Evolutionary conservation across 2,329 filamentous ascomycete genomes (phyloP).

Genomic region (Pseudogymnoascus sp.): DNA sequence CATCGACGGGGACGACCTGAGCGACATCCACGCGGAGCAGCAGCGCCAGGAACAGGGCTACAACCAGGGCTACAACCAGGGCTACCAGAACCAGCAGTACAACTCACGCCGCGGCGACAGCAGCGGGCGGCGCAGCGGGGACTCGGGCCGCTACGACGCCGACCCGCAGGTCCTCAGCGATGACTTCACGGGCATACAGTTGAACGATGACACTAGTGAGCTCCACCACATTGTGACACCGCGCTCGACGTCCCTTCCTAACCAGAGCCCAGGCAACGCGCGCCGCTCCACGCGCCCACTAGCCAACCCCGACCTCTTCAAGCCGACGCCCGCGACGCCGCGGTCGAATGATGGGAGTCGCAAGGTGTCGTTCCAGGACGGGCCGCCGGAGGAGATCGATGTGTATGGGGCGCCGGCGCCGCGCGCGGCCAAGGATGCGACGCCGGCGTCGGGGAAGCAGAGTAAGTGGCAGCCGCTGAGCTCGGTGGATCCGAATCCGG

Average conservation of each 20-base stretch:
- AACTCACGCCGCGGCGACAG: constrained; percentile 49
- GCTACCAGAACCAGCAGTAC: constrained; percentile 29
- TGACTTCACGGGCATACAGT: constrained; percentile 69
- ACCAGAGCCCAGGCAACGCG: constrained; percentile 39
- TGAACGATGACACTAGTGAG: constrained; percentile 58
- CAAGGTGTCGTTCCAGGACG: constrained; percentile 50
- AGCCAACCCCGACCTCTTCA: constrained; percentile 75
- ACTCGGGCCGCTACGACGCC: constrained; percentile 88
- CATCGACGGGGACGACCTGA: constrained; percentile 70
- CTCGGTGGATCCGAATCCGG: constrained; percentile 72
- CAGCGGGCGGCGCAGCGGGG: constrained; percentile 63
- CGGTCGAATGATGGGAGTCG: constrained; percentile 34
- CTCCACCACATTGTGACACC: constrained; percentile 33
- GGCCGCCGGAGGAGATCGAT: constrained; percentile 63
- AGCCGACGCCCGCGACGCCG: constrained; percentile 43
- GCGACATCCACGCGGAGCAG: constrained; percentile 44
- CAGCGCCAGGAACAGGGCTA: constrained; percentile 43
- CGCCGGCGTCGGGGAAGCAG: constrained; percentile 48
- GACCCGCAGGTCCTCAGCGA: constrained; percentile 86
- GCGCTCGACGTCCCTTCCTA: constrained; percentile 35
- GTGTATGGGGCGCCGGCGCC: constrained; percentile 59
- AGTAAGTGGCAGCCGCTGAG: constrained; percentile 98
- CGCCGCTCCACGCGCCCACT: constrained; percentile 54
- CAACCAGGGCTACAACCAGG: constrained; percentile 29
- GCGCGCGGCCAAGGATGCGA: constrained; percentile 37